Evolutionary conservation across 2,329 filamentous ascomycete species (phyloP), one percentile per base, ranked within the genome.

Genomic region (Colletotrichum incanum): DNA sequence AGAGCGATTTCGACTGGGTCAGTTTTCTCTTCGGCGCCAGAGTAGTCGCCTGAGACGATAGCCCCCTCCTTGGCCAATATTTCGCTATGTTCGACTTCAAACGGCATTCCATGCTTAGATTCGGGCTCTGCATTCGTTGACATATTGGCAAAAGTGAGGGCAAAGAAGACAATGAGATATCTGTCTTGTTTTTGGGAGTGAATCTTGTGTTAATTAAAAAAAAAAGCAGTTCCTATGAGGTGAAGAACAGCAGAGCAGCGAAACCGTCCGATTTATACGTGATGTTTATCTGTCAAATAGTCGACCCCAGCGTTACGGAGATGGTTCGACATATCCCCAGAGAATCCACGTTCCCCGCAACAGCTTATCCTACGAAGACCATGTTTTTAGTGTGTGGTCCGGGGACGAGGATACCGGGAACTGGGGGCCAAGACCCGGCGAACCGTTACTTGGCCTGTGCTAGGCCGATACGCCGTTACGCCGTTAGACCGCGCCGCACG

Each of bases 21-120:
- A 1, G 71, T 74, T 45, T 77, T 77, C 18, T 23, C 45, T 18
- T 82, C 81, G 11, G 73, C 76, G 16, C 76, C 76, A 11, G 66
- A 72, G 65, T 69, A 68, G 16, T 72, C 65, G 3, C 70, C 65
- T 12, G 59, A 50, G n/a, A 60, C 37, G 18, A 45, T 37, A 34
- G 50, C 45, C 34, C 69, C 59, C 6, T 28, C 67, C 31, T 67
- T 56, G 39, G 54, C 56, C 60, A 55, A 72, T 28, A 72, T 68
- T 54, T 69, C 70, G 34, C 64, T 64, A 49, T 56, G 56, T 11
- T 65, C 63, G n/a, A 71, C 28, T n/a, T 71, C 67, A n/a, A 68
- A 50, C 6, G 59, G 50, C 1, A 49, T 59, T 34, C 66, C 60
- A 18, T 50, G 41, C 52, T 68, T 68, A 6, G 50, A 47, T 23